phyloP scores from a whole-genome alignment of 2,329 filamentous ascomycete genomes.

The Calcarisporium arbuscula region DNA sequence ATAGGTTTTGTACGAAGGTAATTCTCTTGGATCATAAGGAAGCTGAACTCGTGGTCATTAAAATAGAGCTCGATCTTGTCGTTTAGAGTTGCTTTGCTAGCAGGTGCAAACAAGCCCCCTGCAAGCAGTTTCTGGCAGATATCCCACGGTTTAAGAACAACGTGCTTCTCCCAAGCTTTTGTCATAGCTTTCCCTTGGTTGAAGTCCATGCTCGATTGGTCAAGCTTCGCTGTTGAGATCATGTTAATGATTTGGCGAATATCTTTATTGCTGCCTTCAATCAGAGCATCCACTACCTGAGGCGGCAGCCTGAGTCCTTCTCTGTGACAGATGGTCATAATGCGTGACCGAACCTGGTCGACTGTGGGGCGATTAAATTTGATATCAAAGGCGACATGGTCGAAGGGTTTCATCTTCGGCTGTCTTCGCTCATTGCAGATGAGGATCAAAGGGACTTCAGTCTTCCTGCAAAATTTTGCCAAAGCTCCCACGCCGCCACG shows the following conservation, averaged over 20 bases:
- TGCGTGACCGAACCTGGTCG: slow-evolving; percentile 82
- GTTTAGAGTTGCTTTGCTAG: slow-evolving; percentile 82
- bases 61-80: slow-evolving; percentile 99
- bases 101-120: slow-evolving; percentile 75
- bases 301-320: slow-evolving; percentile 82
- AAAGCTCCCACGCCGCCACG: slow-evolving; percentile 91
- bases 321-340: slow-evolving; percentile 91
- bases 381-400: slow-evolving; percentile 76
- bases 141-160: slow-evolving; percentile 96
- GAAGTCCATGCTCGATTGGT: slow-evolving; percentile 72
- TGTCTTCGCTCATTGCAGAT: slow-evolving; percentile 93
- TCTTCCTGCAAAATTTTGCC: slow-evolving; percentile 92
- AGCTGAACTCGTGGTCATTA: slow-evolving; percentile 98
- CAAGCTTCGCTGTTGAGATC: slow-evolving; percentile 89
- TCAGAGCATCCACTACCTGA: slow-evolving; percentile 82
- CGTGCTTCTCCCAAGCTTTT: slow-evolving; percentile 97
- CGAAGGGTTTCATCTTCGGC: slow-evolving; percentile 98
- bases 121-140: slow-evolving; percentile 90
- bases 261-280: slow-evolving; percentile 91
- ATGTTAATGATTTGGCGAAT: slow-evolving; percentile 99
- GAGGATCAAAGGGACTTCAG: slow-evolving; percentile 87
- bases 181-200: slow-evolving; percentile 90
- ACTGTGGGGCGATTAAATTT: slow-evolving; percentile 84
- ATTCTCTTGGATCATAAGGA: slow-evolving; percentile 97
- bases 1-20: slow-evolving; percentile 81